phyloP scores from a whole-genome alignment of 2,329 filamentous ascomycete species.

The Mycosphaerella sp. region DNA sequence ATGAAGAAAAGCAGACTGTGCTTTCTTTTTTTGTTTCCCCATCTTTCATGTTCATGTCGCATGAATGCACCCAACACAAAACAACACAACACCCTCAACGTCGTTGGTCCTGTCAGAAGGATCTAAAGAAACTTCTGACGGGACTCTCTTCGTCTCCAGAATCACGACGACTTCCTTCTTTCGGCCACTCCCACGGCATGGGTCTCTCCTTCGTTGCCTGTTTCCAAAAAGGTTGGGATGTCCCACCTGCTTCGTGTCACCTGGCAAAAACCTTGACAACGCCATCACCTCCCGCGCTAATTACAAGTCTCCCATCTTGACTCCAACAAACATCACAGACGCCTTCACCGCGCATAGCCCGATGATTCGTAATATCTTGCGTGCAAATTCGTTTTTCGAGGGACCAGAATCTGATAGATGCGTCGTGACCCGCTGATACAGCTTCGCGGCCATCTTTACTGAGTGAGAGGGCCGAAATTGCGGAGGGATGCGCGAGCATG shows the following conservation, averaged over 20 bases:
- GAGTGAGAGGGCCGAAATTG: conserved; percentile 84
- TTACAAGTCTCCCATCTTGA: conserved; percentile 87
- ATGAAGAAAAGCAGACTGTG: too few relatives aligned
- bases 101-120: background rate
- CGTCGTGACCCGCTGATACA: conserved; percentile 92
- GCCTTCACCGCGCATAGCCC: conserved; percentile 91
- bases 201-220: background rate
- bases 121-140: background rate
- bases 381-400: conserved; percentile 92
- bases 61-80: too few relatives aligned
- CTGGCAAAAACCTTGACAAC: conserved; percentile 82
- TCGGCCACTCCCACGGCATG: background rate
- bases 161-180: background rate
- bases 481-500: conserved; percentile 92
- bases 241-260: conserved; percentile 6
- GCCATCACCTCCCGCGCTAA: conserved; percentile 89
- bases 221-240: background rate
- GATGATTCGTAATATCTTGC: conserved; percentile 88
- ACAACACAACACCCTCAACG: too few relatives aligned
- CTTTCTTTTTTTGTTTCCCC: too few relatives aligned
- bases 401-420: conserved; percentile 92
- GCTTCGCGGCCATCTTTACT: conserved; percentile 91
- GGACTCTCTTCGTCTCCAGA: background rate
- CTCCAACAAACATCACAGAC: conserved; percentile 95
- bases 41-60: too few relatives aligned